Conservation (phyloP, 208 protist genomes). For the Trichomonas tenax region DNA sequence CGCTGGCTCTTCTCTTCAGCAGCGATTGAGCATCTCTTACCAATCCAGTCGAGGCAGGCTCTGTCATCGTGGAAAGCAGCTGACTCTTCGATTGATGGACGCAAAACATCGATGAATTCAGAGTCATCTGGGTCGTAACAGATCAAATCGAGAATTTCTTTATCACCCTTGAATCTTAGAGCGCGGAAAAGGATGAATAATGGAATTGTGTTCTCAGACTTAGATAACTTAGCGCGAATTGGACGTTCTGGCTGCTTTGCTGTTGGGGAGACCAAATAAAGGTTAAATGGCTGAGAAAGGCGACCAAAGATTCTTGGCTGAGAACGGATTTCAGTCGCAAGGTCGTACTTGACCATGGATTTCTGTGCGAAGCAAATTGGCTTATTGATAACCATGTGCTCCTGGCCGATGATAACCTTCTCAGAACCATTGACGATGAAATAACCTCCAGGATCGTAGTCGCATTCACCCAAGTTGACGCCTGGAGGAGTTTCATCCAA, state of each 20-base stretch:
- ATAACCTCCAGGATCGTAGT: conserved; percentile 65
- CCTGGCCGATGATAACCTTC: conserved; percentile 76
- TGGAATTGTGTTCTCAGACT: conserved; percentile 62
- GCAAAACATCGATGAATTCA: conserved; percentile 69
- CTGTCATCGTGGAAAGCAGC: conserved; percentile 33
- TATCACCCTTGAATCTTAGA: conserved; percentile 77
- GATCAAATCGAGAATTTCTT: conserved; percentile 76
- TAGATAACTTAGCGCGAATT: conserved; percentile 58
- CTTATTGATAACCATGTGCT: conserved; percentile 70
- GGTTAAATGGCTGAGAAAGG: not conserved
- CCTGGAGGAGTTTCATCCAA: too few relatives aligned
- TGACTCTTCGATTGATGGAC: conserved; percentile 84
- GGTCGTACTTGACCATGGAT: conserved; percentile 50
- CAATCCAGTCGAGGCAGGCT: not conserved
- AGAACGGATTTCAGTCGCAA: conserved; percentile 83
- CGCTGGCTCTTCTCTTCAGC: conserved; percentile 52
- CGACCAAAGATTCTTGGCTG: not conserved
- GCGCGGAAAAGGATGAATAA: conserved; percentile 86
- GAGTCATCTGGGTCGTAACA: conserved; percentile 63
- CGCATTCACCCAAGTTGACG: conserved; percentile 62
- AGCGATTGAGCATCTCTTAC: conserved; percentile 33
- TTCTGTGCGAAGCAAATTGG: conserved; percentile 78
- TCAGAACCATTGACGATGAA: conserved; percentile 92
- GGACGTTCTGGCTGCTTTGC: conserved; percentile 26
- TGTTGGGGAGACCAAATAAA: not conserved